Base-by-base conservation (phyloP, 331 rosid species). In the Quercus tomentella region DNA sequence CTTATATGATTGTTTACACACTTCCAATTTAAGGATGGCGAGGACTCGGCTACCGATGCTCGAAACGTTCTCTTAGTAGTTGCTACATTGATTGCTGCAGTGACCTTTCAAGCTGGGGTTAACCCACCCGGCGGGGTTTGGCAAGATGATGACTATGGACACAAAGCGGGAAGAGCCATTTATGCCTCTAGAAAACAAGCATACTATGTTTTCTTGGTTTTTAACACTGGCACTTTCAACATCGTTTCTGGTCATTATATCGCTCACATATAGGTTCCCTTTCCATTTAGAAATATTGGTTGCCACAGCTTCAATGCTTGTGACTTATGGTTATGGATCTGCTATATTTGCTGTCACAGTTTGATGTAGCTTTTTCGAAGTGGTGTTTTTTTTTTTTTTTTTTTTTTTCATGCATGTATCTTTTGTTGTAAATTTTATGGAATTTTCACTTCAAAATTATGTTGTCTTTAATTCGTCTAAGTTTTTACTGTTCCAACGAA, bases 151-250 rank as follows among this genome's bases (percentile, higher is more conserved):
- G 0, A 3, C 3, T 0, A 23, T 3, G 74, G 21, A 2, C 70
- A 70, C 45, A 61, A 6, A 4, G 43, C 62, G 3, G 81, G 85
- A 2, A 71, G 45, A 17, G 75, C 82, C 56, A 82, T 82, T 17
- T 77, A 82, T 5, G 85, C 61, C 15, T 17, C 26, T 21, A 61
- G 37, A 4, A 72, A 41, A 41, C 9, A 1, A 0, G 20, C 85
- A 0, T 82, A 61, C 41, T 72, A 72, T 22, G 72, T 77, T 16
- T 82, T 77, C 26, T 73, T 72, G 71, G 18, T 77, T 15, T 82
- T 28, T 1, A 76, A 77, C 66, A 82, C 82, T 77, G 75, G 82
- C 85, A 35, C 82, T 77, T 73, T 82, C 82, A 35, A 62, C 76
- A 2, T 52, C 72, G 0, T 31, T 55, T 55, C 11, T 55, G 2